These are phyloP conservation scores for Yamadazyma oceani DNA, from an alignment of 1,139 yeast genomes.

Conservation along the genomic window DNA sequence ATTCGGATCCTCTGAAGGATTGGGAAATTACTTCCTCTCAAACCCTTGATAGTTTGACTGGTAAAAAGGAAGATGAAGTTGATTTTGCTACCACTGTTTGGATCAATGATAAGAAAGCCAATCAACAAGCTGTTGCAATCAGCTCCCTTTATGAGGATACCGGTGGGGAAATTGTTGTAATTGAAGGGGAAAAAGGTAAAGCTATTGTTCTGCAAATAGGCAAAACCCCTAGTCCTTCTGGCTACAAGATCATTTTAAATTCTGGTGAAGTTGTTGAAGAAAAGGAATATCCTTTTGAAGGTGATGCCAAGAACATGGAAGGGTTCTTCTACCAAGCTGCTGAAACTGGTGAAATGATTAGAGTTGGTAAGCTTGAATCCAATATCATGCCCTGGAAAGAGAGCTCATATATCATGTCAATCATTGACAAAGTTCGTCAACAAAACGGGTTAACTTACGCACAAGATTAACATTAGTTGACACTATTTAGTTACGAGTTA, in stretches of 20 bases:
- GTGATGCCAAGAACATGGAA: constrained; percentile 10
- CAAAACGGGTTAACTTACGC: constrained; percentile 43
- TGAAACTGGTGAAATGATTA: constrained; percentile 42
- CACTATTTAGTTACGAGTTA: too few relatives aligned
- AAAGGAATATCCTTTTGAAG: constrained; percentile 24
- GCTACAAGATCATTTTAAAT: constrained; percentile 22
- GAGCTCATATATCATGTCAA: constrained; percentile 37
- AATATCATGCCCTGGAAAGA: constrained; percentile 40
- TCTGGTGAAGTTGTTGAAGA: constrained; percentile 20
- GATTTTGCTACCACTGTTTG: constrained; percentile 24
- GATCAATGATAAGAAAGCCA: constrained; percentile 19
- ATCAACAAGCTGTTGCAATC: constrained; percentile 23
- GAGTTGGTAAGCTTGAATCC: constrained; percentile 33
- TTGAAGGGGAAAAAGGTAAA: constrained; percentile 27
- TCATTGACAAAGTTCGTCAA: constrained; percentile 42
- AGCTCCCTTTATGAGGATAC: constrained; percentile 18
- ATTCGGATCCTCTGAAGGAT: constrained; percentile 15
- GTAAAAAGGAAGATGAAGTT: constrained; percentile 16
- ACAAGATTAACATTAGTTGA: constrained; percentile 14
- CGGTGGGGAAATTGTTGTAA: constrained; percentile 18
- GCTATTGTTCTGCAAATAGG: constrained; percentile 17
- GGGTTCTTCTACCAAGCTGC: constrained; percentile 55
- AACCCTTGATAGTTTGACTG: constrained; percentile 14
- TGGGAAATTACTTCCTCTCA: constrained; percentile 22
- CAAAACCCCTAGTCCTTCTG: constrained; percentile 19